Percentiles rank a stretch among this genome's conserved stretches.
These are phyloP conservation scores for Debaryomycetaceae sp. DNA, from an alignment of 1,139 yeast species.

Conservation along the genomic window DNA sequence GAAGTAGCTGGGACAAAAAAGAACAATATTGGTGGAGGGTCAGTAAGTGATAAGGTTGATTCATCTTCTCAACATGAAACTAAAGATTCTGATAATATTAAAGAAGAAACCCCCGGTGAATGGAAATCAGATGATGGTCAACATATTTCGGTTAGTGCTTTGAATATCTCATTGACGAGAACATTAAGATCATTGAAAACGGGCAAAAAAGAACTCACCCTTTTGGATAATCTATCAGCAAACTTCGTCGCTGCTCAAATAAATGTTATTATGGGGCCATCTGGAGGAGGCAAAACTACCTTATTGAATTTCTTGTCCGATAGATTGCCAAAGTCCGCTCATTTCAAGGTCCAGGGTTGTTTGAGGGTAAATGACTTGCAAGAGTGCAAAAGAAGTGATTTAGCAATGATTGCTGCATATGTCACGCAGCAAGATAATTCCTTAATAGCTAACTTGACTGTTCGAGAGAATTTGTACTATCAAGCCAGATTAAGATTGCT, in stretches of 20 bases:
- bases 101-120: conserved; percentile 3
- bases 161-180: conserved; percentile 17
- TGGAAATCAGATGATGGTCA: conserved; percentile 9
- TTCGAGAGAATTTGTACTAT: conserved; percentile 67
- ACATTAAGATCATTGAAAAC: conserved; percentile 6
- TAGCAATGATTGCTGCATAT: conserved; percentile 57
- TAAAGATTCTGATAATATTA: conserved; percentile 2
- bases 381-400: conserved; percentile 38
- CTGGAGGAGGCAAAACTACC: conserved; percentile 85
- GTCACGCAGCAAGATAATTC: conserved; percentile 82
- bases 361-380: conserved; percentile 23
- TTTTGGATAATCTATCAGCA: conserved; percentile 52
- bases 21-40: conserved; percentile 32
- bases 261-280: conserved; percentile 89
- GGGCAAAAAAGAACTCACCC: conserved; percentile 8
- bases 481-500: conserved; percentile 69
- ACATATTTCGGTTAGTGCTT: conserved; percentile 16
- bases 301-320: conserved; percentile 65
- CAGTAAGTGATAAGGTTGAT: conserved; percentile 15
- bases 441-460: conserved; percentile 66
- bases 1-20: conserved; percentile 45
- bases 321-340: conserved; percentile 43
- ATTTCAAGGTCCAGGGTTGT: conserved; percentile 21
- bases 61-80: conserved; percentile 2
- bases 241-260: conserved; percentile 56